Conservation (phyloP, 1,284 basidiomycete species). For the Pulchroboletus neoregius region DNA sequence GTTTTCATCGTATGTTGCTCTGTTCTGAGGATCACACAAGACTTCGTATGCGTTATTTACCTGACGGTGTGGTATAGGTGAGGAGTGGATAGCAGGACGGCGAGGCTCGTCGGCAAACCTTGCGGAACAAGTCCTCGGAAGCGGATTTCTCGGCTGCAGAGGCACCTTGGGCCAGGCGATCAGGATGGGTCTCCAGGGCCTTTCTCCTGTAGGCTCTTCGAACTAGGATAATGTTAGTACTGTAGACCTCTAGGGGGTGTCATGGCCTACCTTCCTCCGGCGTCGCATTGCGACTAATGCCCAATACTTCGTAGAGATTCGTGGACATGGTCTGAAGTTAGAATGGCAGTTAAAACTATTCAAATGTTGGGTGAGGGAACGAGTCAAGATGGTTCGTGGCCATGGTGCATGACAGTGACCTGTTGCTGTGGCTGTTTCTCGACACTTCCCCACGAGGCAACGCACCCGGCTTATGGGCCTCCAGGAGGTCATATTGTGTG, state of each 20-base stretch:
- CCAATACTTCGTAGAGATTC: constrained; percentile 54
- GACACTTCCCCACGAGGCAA: constrained; percentile 6
- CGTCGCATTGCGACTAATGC: constrained; percentile 37
- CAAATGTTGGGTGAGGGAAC: background rate
- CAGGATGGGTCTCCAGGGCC: constrained; percentile 49
- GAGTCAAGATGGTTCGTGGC: background rate
- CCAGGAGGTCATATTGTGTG: constrained; percentile 65
- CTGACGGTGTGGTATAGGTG: constrained; percentile 20
- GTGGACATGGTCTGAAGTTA: constrained; percentile 41
- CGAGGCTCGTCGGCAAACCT: constrained; percentile 26
- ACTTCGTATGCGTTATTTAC: constrained; percentile 54
- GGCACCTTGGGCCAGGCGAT: constrained; percentile 39
- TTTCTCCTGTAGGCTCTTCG: constrained; percentile 46
- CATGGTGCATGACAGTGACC: background rate
- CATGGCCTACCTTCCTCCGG: constrained; percentile 41
- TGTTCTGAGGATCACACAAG: constrained; percentile 40
- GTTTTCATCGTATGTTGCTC: constrained; percentile 62
- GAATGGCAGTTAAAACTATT: too few relatives aligned
- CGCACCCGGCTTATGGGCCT: constrained; percentile 45
- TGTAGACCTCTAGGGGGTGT: background rate
- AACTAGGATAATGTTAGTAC: constrained; percentile 32
- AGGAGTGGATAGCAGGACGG: background rate
- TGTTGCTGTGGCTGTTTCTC: constrained; percentile 21
- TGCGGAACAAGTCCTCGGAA: constrained; percentile 46
- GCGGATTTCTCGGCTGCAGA: constrained; percentile 38